Conservation (phyloP, 2,329 filamentous ascomycete species). For the Arthrocladium fulminans region DNA sequence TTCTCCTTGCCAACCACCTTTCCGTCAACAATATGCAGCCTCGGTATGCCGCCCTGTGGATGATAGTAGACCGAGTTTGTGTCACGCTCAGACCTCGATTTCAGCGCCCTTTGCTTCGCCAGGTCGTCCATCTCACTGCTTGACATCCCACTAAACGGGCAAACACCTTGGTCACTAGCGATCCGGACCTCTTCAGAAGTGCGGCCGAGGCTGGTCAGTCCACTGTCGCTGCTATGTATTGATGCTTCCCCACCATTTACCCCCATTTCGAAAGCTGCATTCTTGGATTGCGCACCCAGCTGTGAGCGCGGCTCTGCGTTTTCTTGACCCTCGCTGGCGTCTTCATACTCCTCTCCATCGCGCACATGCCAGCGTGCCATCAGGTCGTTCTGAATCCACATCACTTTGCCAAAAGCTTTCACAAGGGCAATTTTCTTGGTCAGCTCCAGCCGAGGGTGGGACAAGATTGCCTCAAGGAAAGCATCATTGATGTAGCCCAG, state of each 20-base stretch:
- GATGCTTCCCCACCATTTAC: background rate
- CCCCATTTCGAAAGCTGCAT: no score
- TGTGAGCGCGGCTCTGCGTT: conserved; percentile 26
- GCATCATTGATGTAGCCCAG: conserved; percentile 71
- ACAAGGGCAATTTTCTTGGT: conserved; percentile 63
- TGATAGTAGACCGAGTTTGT: background rate
- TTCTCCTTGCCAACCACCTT: conserved; percentile 17
- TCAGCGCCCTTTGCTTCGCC: conserved; percentile 14
- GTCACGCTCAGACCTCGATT: conserved; percentile 10
- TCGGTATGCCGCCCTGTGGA: conserved; percentile 13
- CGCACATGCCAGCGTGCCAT: conserved; percentile 74
- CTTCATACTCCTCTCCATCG: conserved; percentile 54
- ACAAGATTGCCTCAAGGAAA: conserved; percentile 66
- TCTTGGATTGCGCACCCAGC: conserved; percentile 36
- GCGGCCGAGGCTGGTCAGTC: background rate
- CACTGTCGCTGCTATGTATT: background rate
- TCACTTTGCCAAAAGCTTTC: conserved; percentile 68
- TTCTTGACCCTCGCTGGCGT: conserved; percentile 33
- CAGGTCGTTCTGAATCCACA: conserved; percentile 82
- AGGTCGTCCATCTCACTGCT: background rate
- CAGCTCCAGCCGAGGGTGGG: conserved; percentile 57
- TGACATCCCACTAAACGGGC: conserved; percentile 15
- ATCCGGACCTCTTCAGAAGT: conserved; percentile 12
- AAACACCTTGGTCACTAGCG: conserved; percentile 9
- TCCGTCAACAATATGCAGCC: conserved; percentile 15